Conservation (phyloP, 139 green algal genomes). For the Volvox africanus region DNA sequence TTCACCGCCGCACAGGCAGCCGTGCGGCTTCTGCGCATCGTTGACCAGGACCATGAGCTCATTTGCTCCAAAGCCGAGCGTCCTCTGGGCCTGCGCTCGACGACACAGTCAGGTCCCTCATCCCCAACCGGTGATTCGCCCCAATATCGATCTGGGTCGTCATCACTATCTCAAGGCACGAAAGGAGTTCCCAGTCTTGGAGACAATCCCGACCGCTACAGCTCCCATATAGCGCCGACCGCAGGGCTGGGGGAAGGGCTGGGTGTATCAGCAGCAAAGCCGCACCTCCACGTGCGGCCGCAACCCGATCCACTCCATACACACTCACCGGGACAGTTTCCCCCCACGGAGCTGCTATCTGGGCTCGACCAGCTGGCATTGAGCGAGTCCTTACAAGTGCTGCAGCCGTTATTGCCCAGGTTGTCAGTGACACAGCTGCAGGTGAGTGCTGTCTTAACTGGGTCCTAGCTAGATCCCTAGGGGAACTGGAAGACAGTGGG, state of each 20-base stretch:
- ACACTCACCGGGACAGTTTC: too few relatives aligned
- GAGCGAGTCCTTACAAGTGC: neutral
- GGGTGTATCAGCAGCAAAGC: neutral
- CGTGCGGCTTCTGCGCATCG: constrained; percentile 1
- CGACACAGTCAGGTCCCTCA: neutral
- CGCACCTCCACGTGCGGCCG: neutral
- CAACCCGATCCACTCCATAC: too few relatives aligned
- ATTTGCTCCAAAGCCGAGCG: neutral
- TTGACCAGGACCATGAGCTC: neutral
- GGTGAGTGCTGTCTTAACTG: neutral
- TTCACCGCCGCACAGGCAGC: neutral
- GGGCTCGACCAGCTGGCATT: neutral
- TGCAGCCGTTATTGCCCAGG: constrained; percentile 12
- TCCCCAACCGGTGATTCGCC: too few relatives aligned
- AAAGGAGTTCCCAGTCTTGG: too few relatives aligned
- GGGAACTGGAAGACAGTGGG: too few relatives aligned
- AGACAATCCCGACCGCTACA: too few relatives aligned
- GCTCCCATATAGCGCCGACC: neutral
- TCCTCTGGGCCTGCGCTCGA: neutral
- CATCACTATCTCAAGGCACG: too few relatives aligned
- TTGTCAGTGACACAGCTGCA: neutral
- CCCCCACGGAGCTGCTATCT: neutral
- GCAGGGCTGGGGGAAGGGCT: neutral
- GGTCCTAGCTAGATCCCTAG: too few relatives aligned
- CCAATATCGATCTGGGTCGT: too few relatives aligned